These are phyloP conservation scores for Lasiodiplodia sp. DNA, from an alignment of 2,329 filamentous ascomycete species.

Conservation along the genomic window DNA sequence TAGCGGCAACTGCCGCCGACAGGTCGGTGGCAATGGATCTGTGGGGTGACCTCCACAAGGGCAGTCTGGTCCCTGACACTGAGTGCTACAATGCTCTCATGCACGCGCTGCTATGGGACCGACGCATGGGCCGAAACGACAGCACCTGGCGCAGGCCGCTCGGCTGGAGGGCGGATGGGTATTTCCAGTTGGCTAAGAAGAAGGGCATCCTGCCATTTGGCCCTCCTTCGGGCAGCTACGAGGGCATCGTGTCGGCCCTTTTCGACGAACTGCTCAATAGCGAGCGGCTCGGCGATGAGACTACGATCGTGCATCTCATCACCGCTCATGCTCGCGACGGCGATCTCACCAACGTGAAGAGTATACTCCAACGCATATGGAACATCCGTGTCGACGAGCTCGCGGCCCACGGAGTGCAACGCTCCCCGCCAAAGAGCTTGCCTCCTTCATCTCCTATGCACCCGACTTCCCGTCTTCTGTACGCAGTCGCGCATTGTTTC, in stretches of 20 bases:
- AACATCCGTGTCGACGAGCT: slow-evolving; percentile 58
- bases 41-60: slow-evolving; percentile 55
- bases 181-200: neutral
- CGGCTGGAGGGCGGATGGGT: neutral
- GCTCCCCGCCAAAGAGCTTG: slow-evolving; percentile 50
- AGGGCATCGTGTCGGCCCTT: slow-evolving; percentile 41
- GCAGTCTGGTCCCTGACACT: slow-evolving; percentile 52
- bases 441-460: slow-evolving; percentile 60
- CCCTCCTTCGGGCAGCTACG: slow-evolving; percentile 40
- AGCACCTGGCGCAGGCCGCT: neutral
- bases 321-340: slow-evolving; percentile 62
- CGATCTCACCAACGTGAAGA: slow-evolving; percentile 54
- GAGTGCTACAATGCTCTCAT: slow-evolving; percentile 65
- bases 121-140: neutral
- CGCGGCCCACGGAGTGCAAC: slow-evolving; percentile 35
- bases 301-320: slow-evolving; percentile 62
- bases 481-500: slow-evolving; percentile 72
- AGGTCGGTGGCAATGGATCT: slow-evolving; percentile 50
- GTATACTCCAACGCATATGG: slow-evolving; percentile 62
- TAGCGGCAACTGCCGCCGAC: slow-evolving; percentile 58
- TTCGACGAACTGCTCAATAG: slow-evolving; percentile 58
- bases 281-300: slow-evolving; percentile 56
- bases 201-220: slow-evolving; percentile 32
- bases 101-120: slow-evolving; percentile 55
- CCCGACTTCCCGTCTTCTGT: slow-evolving; percentile 67